Base-by-base conservation (phyloP, 257 asterid species). In the Solanum raphanifolium region DNA sequence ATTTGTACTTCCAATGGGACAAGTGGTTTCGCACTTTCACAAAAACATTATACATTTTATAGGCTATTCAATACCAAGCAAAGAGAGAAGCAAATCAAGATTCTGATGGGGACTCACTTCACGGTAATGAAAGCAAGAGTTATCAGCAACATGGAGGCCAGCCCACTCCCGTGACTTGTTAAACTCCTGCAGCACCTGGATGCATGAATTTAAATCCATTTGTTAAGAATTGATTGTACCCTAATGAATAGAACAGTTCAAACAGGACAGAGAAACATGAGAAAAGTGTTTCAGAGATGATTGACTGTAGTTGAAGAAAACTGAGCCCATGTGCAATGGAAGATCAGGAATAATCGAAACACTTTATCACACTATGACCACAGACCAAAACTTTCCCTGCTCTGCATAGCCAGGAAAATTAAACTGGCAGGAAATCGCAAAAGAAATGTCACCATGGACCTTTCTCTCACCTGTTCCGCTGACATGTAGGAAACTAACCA, bases 41-140 rank as follows among this genome's bases (percentile, higher is more conserved):
- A 81, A 46, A 43, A 46, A 52, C 85, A 29, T 46, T 18, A 29
- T 46, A 29, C 15, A 27, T 81, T 55, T 81, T 48, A 48, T 29
- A 29, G 68, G 69, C 66, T 41, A 43, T 7, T 25, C 15, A 11
- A 15, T 48, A 48, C 60, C 60, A 48, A 76, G 58, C 29, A 72
- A 72, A 72, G 4, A 32, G 46, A 18, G 16, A 35, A 74, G 52
- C n/a, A 25, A 78, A 78, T 78, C 62, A 41, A 78, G 84, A 2
- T 78, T 78, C 65, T 78, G 36, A 79, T 43, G 65, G 27, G 31
- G 58, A 95, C 99, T 92, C 90, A 96, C 98, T 76, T 95, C 91
- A 39, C 96, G 98, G 94, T 94, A 97, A 89, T 97, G 99, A 91
- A 94, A 97, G 92, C 99, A 97, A 69, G 99, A 97, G 90, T 94